These are phyloP conservation scores for Calonectria henricotiae DNA, from an alignment of 2,329 filamentous ascomycete genomes.

Conservation along the genomic window DNA sequence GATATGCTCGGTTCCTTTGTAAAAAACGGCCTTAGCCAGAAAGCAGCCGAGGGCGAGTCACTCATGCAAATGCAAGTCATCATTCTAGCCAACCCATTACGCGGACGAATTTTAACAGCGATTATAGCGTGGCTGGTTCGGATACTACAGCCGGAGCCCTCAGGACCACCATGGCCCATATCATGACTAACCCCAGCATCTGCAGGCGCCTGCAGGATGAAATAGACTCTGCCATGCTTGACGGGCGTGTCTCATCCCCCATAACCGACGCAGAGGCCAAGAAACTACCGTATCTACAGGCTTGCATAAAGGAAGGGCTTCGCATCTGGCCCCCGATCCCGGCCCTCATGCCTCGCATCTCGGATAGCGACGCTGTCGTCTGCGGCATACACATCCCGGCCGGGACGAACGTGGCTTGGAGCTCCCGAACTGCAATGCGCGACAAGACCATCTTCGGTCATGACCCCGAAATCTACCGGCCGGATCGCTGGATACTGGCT, in stretches of 20 bases:
- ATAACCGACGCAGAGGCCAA: conserved; percentile 16
- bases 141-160: conserved; percentile 31
- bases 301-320: conserved; percentile 29
- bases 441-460: conserved; percentile 17
- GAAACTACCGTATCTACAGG: conserved; percentile 23
- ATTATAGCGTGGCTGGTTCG: conserved; percentile 29
- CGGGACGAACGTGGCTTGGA: conserved; percentile 32
- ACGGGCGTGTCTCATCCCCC: neutral
- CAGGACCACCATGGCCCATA: conserved; percentile 6
- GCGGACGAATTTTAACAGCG: neutral
- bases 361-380: conserved; percentile 14
- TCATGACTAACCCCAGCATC: conserved; percentile 7
- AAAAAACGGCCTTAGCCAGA: conserved; percentile 20
- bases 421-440: conserved; percentile 26
- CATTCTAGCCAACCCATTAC: too few relatives aligned
- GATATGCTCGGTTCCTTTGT: conserved; percentile 37
- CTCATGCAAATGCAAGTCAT: conserved; percentile 21
- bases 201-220: conserved; percentile 21
- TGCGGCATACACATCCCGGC: conserved; percentile 27
- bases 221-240: conserved; percentile 15
- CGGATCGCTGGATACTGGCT: conserved; percentile 20
- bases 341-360: conserved; percentile 30
- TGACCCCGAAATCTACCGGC: conserved; percentile 23
- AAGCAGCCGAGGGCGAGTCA: conserved; percentile 29
- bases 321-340: conserved; percentile 32